Base-by-base conservation (phyloP, 768 basidiomycete genomes). In the Mycena polygramma region DNA sequence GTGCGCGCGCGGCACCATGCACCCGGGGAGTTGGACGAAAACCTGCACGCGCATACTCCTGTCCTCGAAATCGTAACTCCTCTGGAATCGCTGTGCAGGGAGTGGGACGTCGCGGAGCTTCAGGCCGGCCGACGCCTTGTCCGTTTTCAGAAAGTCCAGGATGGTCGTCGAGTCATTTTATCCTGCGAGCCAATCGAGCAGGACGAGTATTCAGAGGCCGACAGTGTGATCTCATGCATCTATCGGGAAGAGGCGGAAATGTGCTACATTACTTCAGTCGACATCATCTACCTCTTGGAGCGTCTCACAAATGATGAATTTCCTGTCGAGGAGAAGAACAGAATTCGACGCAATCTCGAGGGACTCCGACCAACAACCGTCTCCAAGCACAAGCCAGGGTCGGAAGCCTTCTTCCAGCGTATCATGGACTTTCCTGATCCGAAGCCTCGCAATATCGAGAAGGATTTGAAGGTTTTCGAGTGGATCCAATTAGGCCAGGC, bases 391-490 rank as follows among this genome's bases (percentile, higher is more conserved):
- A 93, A 94, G 74, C 83, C 87, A 0, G 92, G 91, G 14, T 91
- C 89, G 66, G 94, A 94, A 75, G 85, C 88, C n/a, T 95, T 98
- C 79, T 99, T 98, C 87, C 91, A 94, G 82, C 87, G 91, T 74
- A 96, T 99, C 83, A 98, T 99, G 97, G 91, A 94, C 60, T 97
- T 98, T 77, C 94, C 96, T 0, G 89, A 90, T 53, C 97, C 97
- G 10, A 96, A 95, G 79, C 97, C 97, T 4, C 87, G 97, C 64
- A 97, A 96, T 78, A 99, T 99, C 71, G 97, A 98, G 77, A 98
- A 99, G 85, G 96, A 98, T 76, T 87, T 99, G 77, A 95, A 95
- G 79, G 92, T 94, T 10, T 95, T 95, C 74, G 88, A 90, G 48
- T 95, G 94, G 94, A 84, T 83, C 36, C 79, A 88, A 53, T 83